Evolutionary conservation across 192 early-diverging fungal genomes (phyloP).

Genomic region (Backusella macrospora): DNA sequence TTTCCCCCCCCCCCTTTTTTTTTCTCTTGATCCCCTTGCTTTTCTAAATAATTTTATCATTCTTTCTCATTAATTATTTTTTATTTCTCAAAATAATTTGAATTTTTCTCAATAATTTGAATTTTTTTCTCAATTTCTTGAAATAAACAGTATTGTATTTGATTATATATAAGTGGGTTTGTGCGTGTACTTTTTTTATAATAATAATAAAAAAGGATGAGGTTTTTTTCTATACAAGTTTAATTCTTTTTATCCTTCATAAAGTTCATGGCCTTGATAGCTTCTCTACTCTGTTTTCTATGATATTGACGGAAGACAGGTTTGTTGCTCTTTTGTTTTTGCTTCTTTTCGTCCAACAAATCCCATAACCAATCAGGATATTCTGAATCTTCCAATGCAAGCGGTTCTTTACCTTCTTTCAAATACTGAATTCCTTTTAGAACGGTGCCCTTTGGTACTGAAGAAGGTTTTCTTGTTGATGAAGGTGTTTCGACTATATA

Average conservation of each 20-base stretch:
- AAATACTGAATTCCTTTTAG: conserved; percentile 87
- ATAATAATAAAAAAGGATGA: neutral
- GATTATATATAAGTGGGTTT: neutral
- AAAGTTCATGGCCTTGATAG: conserved; percentile 74
- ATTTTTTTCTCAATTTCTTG: too few relatives aligned
- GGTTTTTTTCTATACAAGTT: conserved; percentile 11
- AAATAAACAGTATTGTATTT: too few relatives aligned
- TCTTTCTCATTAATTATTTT: too few relatives aligned
- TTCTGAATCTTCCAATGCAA: conserved; percentile 80
- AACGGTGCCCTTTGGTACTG: conserved; percentile 72
- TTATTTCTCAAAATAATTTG: too few relatives aligned
- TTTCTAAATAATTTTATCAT: too few relatives aligned
- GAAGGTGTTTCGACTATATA: neutral
- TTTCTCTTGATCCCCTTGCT: too few relatives aligned
- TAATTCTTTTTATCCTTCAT: conserved; percentile 77
- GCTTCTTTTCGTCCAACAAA: conserved; percentile 62
- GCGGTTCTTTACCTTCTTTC: conserved; percentile 81
- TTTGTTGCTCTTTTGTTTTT: conserved; percentile 50
- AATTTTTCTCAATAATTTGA: too few relatives aligned
- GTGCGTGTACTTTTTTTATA: neutral
- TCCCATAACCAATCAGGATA: conserved; percentile 97
- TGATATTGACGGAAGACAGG: conserved; percentile 60
- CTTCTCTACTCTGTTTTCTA: conserved; percentile 59
- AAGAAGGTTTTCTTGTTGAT: conserved; percentile 44
- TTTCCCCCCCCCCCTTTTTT: too few relatives aligned